Conservation (phyloP, 1,139 yeast species). For the Chernovozyma sophiae-reginae region DNA sequence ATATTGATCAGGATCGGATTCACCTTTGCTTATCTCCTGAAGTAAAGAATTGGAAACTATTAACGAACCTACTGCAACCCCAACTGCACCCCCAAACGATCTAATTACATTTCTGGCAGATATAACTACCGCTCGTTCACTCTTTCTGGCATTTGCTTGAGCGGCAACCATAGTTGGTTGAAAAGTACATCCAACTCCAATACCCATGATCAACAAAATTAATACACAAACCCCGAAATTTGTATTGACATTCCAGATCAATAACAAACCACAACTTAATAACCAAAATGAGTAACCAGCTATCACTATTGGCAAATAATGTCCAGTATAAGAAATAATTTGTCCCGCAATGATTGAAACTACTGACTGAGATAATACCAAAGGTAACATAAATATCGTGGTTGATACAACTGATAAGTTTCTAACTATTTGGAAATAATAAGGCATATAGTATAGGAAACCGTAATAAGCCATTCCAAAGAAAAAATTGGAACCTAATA, state of each 20-base stretch:
- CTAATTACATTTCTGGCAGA: conserved; percentile 50
- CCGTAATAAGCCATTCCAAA: conserved; percentile 49
- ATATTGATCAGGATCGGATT: conserved; percentile 3
- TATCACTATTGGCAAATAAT: conserved; percentile 36
- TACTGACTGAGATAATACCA: conserved; percentile 33
- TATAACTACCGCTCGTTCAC: conserved; percentile 52
- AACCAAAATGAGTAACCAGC: conserved; percentile 42
- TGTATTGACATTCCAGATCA: conserved; percentile 27
- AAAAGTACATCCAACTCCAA: conserved; percentile 49
- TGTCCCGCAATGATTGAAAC: conserved; percentile 36
- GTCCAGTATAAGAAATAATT: conserved; percentile 36
- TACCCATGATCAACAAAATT: conserved; percentile 38
- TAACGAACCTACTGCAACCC: conserved; percentile 43
- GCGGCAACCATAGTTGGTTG: conserved; percentile 54
- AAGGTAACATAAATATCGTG: conserved; percentile 33
- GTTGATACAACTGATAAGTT: conserved; percentile 30
- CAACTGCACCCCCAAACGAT: conserved; percentile 52
- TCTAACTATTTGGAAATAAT: conserved; percentile 46
- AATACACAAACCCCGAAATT: conserved; percentile 29
- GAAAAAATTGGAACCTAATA: conserved; percentile 38
- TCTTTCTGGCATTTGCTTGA: conserved; percentile 42
- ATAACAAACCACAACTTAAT: conserved; percentile 33
- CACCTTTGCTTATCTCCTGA: conserved; percentile 15
- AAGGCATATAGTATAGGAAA: conserved; percentile 43
- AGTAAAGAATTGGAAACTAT: conserved; percentile 39